Conservation (phyloP, 306 rosid genomes). For the Cicer judaicum region DNA sequence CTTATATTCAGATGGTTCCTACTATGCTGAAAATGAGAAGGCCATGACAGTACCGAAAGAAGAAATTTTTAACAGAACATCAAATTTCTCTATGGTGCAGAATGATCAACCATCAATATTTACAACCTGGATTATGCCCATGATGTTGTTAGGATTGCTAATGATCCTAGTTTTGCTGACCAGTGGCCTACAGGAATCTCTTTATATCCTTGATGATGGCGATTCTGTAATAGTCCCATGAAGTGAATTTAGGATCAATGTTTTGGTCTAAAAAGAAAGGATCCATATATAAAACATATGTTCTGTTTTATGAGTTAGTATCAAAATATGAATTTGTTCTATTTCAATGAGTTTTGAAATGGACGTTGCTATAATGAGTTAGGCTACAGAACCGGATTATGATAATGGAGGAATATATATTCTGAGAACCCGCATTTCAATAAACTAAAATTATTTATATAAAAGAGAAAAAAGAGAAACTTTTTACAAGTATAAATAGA, state of each 20-base stretch:
- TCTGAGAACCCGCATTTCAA: not conserved
- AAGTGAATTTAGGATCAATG: constrained; percentile 24
- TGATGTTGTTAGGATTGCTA: constrained; percentile 46
- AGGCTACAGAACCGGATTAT: constrained; percentile 12
- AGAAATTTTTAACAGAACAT: not conserved
- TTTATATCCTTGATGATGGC: constrained; percentile 30
- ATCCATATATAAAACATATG: constrained; percentile 1
- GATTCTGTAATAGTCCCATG: constrained; percentile 33
- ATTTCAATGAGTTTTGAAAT: not conserved
- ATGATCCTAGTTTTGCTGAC: constrained; percentile 37
- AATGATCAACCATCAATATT: constrained; percentile 29
- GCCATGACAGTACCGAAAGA: not conserved
- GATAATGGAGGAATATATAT: constrained; percentile 8
- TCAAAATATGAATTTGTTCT: not conserved
- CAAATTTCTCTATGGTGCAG: not conserved
- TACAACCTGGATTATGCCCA: constrained; percentile 37
- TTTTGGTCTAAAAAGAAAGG: not conserved
- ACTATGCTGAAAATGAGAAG: not conserved
- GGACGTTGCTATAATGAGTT: not conserved
- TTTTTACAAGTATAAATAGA: constrained; percentile 2
- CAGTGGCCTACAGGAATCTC: constrained; percentile 29
- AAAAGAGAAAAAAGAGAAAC: not conserved
- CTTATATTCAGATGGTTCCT: not conserved
- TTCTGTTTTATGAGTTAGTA: constrained; percentile 5
- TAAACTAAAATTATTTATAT: not conserved